A percentile compares a stretch with the other conserved stretches of the same genome.
Evolutionary conservation across 208 protist genomes (phyloP).

Genomic region (Trypanosoma grayi): DNA sequence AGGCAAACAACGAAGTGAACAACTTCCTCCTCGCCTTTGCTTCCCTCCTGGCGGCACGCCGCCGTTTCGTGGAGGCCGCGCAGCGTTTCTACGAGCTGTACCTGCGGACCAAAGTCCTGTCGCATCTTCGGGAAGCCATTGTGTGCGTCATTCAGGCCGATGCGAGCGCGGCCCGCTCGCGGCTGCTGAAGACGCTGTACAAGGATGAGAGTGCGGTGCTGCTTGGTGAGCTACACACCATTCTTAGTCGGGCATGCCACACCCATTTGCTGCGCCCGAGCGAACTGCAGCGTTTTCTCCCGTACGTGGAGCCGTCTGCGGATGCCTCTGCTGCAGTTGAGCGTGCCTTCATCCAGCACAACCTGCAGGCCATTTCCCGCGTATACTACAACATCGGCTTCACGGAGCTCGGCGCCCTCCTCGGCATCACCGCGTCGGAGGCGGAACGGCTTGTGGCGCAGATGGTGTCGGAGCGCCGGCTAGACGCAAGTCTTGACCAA

Average conservation of each 20-base stretch:
- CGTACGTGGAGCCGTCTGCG: constrained; percentile 34
- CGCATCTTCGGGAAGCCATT: constrained; percentile 62
- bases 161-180: constrained; percentile 83
- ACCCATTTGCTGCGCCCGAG: constrained; percentile 31
- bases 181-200: constrained; percentile 78
- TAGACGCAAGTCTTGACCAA: constrained; percentile 51
- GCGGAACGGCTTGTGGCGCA: constrained; percentile 80
- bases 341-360: constrained; percentile 89
- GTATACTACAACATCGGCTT: constrained; percentile 96
- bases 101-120: constrained; percentile 27
- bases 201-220: constrained; percentile 66
- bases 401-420: constrained; percentile 74
- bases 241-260: constrained; percentile 78
- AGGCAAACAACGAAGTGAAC: constrained; percentile 38
- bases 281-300: constrained; percentile 41
- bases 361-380: constrained; percentile 79
- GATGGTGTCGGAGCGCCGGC: constrained; percentile 89
- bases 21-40: constrained; percentile 71
- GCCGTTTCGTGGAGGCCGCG: constrained; percentile 84
- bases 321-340: constrained; percentile 23
- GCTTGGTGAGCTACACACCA: constrained; percentile 49
- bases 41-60: constrained; percentile 48
- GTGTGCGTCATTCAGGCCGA: constrained; percentile 89
- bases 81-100: constrained; percentile 86
- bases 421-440: constrained; percentile 64